phyloP scores from a whole-genome alignment of 257 asterid genomes.

The Leonotis leonurus region DNA sequence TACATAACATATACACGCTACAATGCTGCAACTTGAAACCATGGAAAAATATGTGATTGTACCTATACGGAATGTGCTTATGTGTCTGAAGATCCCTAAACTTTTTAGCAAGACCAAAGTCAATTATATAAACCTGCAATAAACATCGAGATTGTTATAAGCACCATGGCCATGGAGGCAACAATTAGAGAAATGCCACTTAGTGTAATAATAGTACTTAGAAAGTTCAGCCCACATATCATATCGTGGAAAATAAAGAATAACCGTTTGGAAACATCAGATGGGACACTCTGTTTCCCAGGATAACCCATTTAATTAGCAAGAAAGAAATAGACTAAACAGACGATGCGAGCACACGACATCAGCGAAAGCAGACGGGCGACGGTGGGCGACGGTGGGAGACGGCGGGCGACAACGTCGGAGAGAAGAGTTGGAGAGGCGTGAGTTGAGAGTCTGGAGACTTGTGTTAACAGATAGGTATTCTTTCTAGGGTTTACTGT shows the following conservation, averaged over 20 bases:
- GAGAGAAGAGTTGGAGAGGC: too few species aligned
- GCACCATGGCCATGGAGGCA: slow-evolving; percentile 4
- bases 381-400: too few species aligned
- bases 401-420: too few species aligned
- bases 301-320: not conserved
- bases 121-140: slow-evolving; percentile 71
- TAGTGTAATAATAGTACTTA: not conserved
- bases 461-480: too few species aligned
- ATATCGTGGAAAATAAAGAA: not conserved
- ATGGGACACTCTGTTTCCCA: not conserved
- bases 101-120: slow-evolving; percentile 90
- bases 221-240: not conserved
- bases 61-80: slow-evolving; percentile 87
- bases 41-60: slow-evolving; percentile 1
- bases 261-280: not conserved
- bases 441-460: too few species aligned
- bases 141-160: not conserved
- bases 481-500: too few species aligned
- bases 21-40: not conserved
- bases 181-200: not conserved
- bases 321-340: not conserved
- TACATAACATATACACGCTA: not conserved
- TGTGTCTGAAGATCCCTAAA: slow-evolving; percentile 70
- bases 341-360: too few species aligned
- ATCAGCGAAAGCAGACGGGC: too few species aligned